Conservation (phyloP, 2,329 filamentous ascomycete genomes). For the Tolypocladium ophioglossoides region DNA sequence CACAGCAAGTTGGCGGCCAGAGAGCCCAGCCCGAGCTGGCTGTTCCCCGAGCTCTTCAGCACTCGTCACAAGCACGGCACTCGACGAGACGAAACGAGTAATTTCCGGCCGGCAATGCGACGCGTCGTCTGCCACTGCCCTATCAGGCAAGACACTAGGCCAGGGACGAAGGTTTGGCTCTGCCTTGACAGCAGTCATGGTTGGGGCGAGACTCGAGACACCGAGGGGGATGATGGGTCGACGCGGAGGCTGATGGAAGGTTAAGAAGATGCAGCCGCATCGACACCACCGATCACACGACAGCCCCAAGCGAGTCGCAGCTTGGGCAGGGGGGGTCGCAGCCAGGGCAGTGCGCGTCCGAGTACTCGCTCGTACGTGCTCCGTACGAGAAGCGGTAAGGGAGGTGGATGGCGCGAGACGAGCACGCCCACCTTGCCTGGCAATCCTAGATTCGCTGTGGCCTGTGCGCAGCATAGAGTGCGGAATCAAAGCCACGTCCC, state of each 20-base stretch:
- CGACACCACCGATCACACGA: background rate
- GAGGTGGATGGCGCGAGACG: background rate
- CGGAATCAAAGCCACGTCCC: background rate
- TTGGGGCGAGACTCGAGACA: background rate
- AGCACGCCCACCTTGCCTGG: background rate
- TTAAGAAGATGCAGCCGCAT: background rate
- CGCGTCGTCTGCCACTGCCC: background rate
- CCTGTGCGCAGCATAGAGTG: slow-evolving; percentile 6
- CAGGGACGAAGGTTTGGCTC: background rate
- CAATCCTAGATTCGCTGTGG: slow-evolving; percentile 7
- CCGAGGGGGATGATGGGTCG: background rate
- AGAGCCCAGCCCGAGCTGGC: background rate
- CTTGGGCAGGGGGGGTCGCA: background rate
- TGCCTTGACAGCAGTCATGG: background rate
- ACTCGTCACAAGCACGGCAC: background rate
- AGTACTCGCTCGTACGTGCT: too few species aligned
- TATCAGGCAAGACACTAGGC: background rate
- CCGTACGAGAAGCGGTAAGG: background rate
- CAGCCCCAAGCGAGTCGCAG: background rate
- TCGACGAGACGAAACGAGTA: background rate
- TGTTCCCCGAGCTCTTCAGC: background rate
- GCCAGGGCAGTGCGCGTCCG: too few species aligned
- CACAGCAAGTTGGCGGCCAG: background rate
- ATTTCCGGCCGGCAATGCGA: background rate
- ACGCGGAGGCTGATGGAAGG: background rate